Percentiles rank a stretch among this genome's conserved stretches.
phyloP scores from a whole-genome alignment of 352 stramenopile genomes.

The Phytophthora macrochlamydospora region DNA sequence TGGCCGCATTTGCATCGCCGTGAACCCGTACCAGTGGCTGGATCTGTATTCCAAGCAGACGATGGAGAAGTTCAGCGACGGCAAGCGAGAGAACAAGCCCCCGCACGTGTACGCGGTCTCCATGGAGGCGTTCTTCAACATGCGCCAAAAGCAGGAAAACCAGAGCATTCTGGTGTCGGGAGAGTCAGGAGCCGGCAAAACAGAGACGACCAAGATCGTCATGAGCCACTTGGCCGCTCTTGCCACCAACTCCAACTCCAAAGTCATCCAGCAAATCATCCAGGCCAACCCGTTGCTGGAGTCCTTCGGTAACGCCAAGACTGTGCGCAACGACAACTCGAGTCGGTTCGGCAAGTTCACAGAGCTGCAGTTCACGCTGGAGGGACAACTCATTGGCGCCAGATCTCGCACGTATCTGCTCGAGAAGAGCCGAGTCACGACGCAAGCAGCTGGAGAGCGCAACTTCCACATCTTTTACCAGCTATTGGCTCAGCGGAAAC shows the following conservation, averaged over 20 bases:
- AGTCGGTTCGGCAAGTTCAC: slow-evolving; percentile 90
- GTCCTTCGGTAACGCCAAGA: slow-evolving; percentile 89
- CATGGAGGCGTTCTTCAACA: slow-evolving; percentile 88
- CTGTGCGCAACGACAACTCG: slow-evolving; percentile 87
- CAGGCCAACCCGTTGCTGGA: slow-evolving; percentile 90
- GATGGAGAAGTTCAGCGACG: slow-evolving; percentile 81
- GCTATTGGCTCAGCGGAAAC: slow-evolving; percentile 64
- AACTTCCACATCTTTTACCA: slow-evolving; percentile 97
- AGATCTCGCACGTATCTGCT: slow-evolving; percentile 91
- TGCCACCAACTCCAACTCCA: slow-evolving; percentile 78
- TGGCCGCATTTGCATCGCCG: slow-evolving; percentile 87
- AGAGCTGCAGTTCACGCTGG: slow-evolving; percentile 79
- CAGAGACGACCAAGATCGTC: slow-evolving; percentile 96
- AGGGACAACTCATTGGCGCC: slow-evolving; percentile 79
- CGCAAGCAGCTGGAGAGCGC: slow-evolving; percentile 82
- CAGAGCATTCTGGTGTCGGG: slow-evolving; percentile 96
- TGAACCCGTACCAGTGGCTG: slow-evolving; percentile 90
- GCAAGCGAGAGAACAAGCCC: slow-evolving; percentile 70
- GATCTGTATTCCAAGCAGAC: slow-evolving; percentile 76
- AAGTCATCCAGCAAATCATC: slow-evolving; percentile 96
- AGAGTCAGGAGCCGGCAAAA: slow-evolving; percentile 96
- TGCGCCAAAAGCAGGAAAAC: slow-evolving; percentile 78
- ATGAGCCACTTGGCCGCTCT: slow-evolving; percentile 93
- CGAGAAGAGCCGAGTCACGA: slow-evolving; percentile 92
- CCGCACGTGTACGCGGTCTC: slow-evolving; percentile 89